Conservation (phyloP, 805 yeast genomes). For the Wickerhamiella bombiphila region DNA sequence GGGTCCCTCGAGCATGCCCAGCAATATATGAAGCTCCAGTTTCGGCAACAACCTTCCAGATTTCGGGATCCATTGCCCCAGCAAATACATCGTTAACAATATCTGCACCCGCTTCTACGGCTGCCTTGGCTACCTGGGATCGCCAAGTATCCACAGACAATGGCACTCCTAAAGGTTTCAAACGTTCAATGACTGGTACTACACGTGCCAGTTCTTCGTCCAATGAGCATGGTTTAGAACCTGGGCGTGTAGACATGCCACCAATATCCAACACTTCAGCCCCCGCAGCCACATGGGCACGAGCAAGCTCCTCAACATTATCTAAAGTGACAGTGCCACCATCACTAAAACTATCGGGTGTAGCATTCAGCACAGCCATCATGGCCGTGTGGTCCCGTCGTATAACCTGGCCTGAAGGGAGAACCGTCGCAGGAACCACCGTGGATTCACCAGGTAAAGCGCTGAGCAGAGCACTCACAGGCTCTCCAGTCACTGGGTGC, state of each 20-base stretch:
- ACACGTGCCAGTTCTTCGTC: conserved; percentile 62
- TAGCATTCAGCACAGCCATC: conserved; percentile 81
- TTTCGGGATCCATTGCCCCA: conserved; percentile 52
- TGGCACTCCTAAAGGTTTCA: conserved; percentile 36
- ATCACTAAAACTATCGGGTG: conserved; percentile 94
- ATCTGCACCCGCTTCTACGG: conserved; percentile 68
- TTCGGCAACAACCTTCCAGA: conserved; percentile 56
- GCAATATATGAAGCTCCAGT: conserved; percentile 57
- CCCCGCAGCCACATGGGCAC: conserved; percentile 38
- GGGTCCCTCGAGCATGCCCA: conserved; percentile 76
- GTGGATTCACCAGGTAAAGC: conserved; percentile 6
- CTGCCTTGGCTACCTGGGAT: conserved; percentile 52
- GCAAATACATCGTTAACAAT: conserved; percentile 83
- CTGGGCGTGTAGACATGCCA: conserved; percentile 89
- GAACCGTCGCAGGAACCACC: conserved; percentile 30
- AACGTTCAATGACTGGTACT: conserved; percentile 49
- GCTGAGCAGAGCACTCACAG: conserved; percentile 26
- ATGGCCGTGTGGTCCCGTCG: conserved; percentile 36
- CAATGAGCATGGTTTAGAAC: conserved; percentile 43
- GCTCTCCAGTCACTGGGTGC: conserved; percentile 82
- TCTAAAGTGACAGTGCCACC: conserved; percentile 39
- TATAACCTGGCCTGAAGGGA: neutral
- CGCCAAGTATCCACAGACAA: conserved; percentile 86
- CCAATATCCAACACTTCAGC: conserved; percentile 83
- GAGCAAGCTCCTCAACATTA: conserved; percentile 31